phyloP scores from a whole-genome alignment of 176 grass and related monocot species.

The Juncus inflexus region DNA sequence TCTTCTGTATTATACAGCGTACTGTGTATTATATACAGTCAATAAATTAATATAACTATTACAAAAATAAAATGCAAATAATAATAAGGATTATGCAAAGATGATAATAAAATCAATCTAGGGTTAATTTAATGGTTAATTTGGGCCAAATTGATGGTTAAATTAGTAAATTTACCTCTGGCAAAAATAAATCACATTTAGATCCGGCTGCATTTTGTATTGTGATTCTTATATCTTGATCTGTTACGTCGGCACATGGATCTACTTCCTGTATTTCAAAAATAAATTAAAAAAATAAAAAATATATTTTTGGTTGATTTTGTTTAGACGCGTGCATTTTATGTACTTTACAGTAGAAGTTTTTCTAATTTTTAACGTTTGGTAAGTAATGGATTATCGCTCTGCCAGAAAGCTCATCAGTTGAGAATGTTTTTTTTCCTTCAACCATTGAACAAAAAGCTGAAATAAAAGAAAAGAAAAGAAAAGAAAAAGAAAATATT shows the following conservation, averaged over 20 bases:
- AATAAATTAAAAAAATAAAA: no score
- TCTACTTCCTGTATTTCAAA: conserved; percentile 62
- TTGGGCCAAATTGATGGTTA: no score
- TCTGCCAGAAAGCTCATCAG: conserved; percentile 91
- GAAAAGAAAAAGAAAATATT: no score
- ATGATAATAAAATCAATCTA: no score
- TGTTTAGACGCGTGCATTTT: no score
- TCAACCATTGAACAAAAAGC: conserved; percentile 96
- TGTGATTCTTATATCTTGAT: conserved; percentile 71
- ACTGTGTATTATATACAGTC: conserved; percentile 38
- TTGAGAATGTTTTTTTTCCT: conserved; percentile 85
- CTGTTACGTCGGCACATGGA: conserved; percentile 77
- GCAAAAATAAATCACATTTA: conserved; percentile 86
- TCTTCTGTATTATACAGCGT: conserved; percentile 50
- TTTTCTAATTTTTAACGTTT: no score
- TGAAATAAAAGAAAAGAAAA: conserved; percentile 33
- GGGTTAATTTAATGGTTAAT: no score
- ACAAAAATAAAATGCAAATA: no score
- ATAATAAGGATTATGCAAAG: no score
- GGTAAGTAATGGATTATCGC: conserved; percentile 89
- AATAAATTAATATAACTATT: background rate
- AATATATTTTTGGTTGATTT: background rate
- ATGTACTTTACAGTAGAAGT: no score
- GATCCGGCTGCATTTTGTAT: conserved; percentile 83
- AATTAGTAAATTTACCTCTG: no score